Base-by-base conservation (phyloP, 2,329 filamentous ascomycete species). In the Claviceps sorghi region DNA sequence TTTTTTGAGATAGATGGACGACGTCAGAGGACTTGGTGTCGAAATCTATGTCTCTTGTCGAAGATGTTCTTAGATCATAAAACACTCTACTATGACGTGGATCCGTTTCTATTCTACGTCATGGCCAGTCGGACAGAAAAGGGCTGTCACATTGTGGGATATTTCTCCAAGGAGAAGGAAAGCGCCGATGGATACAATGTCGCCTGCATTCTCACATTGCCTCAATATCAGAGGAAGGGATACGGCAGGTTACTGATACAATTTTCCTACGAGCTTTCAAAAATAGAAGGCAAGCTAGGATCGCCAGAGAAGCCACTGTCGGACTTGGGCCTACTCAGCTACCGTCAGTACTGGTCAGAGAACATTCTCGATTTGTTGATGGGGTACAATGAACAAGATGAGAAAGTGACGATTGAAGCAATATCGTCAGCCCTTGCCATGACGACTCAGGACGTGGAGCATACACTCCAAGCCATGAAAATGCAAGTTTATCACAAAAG, bases 1-100 rank as follows among this genome's bases (percentile, higher is more conserved):
- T 96, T 98, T 60, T 98, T 95, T 64, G 93, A 98, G 66, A 95
- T 98, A 54, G 93, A 98, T 64, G 93, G 93, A 1, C 80, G 90
- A 32, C 82, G 94, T 53, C 94, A 98, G 64, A 80, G 91, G 4
- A 95, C 91, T 1, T 98, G 93, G 82, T 98, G 93, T 63, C 86
- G 94, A 50, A 98, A 98, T 60, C 77, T 98, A 5, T 98, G 93
- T 67, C 74, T 98, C 10, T 74, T 98, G 17, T 93, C 86, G 22
- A 98, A 98, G 64, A 87, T 97, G 70, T 98, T 98, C 65, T 77
- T 98, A 40, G 93, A 95, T 58, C 94, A 96, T 67, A 98, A 98
- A 69, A 97, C 93, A 5, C 80, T 98, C 8, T 98, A 96, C 73
- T 98, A 98, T 71, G 93, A 98, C 61, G 93, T 98, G n/a, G 93